Evolutionary conservation across 768 basidiomycete genomes (phyloP).

Genomic region (Russula ochroleuca): DNA sequence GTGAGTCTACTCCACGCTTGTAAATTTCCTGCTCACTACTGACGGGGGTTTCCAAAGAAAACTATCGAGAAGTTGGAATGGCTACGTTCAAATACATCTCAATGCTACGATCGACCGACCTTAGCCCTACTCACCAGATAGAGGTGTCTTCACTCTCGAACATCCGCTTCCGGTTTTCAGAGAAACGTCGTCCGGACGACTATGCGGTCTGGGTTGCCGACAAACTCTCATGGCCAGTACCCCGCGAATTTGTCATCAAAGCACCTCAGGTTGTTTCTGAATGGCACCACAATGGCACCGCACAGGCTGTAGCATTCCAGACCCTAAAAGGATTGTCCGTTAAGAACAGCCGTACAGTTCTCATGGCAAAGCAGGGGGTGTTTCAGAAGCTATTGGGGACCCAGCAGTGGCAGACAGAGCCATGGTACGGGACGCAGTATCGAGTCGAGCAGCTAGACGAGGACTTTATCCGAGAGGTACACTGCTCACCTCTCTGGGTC

Average conservation of each 20-base stretch:
- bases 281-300: conserved; percentile 54
- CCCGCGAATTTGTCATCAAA: conserved; percentile 68
- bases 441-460: conserved; percentile 64
- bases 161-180: conserved; percentile 80
- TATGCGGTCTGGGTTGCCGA: conserved; percentile 77
- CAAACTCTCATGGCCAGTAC: conserved; percentile 74
- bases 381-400: conserved; percentile 47
- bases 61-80: conserved; percentile 67
- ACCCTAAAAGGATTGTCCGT: conserved; percentile 58
- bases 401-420: conserved; percentile 65
- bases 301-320: conserved; percentile 51
- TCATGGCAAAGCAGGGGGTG: conserved; percentile 75
- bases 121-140: conserved; percentile 64
- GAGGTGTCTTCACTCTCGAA: conserved; percentile 69
- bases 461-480: conserved; percentile 55
- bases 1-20: conserved; percentile 43
- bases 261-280: conserved; percentile 69
- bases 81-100: conserved; percentile 76
- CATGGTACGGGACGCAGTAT: conserved; percentile 91
- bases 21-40: conserved; percentile 10
- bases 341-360: conserved; percentile 58
- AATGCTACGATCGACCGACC: conserved; percentile 56
- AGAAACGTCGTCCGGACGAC: conserved; percentile 73
- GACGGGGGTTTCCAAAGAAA: conserved; percentile 42
- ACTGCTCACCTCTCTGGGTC: conserved; percentile 12